Conservation (phyloP, 2,329 filamentous ascomycete species). For the Aspergillus melleus region DNA sequence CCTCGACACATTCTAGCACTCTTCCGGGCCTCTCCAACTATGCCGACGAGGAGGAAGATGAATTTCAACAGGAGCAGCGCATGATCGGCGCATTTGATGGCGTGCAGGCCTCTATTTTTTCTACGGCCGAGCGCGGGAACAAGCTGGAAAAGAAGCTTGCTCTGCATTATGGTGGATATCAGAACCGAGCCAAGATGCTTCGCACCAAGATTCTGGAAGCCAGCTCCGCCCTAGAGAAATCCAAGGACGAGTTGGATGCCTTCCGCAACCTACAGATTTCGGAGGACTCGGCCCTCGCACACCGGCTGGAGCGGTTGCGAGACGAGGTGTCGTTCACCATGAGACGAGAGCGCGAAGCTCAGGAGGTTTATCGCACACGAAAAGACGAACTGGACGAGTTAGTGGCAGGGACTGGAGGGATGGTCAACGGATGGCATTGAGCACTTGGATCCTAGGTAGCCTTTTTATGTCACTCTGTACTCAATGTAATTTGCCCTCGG, state of each 20-base stretch:
- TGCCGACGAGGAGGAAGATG: slow-evolving; percentile 70
- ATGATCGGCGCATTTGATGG: slow-evolving; percentile 73
- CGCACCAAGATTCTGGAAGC: slow-evolving; percentile 77
- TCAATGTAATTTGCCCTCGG: slow-evolving; percentile 13
- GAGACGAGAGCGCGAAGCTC: slow-evolving; percentile 81
- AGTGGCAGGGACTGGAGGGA: slow-evolving; percentile 29
- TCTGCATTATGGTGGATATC: slow-evolving; percentile 85
- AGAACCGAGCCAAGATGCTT: slow-evolving; percentile 78
- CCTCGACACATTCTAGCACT: slow-evolving; percentile 47
- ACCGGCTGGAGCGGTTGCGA: slow-evolving; percentile 71
- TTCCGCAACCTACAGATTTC: slow-evolving; percentile 75
- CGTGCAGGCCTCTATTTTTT: slow-evolving; percentile 71
- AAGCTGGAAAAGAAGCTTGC: slow-evolving; percentile 93
- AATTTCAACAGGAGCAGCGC: slow-evolving; percentile 54
- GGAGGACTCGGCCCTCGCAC: slow-evolving; percentile 73
- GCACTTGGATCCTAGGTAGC: not conserved
- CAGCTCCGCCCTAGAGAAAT: slow-evolving; percentile 71
- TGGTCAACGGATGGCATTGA: slow-evolving; percentile 43
- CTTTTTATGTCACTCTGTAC: not conserved
- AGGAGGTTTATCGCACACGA: slow-evolving; percentile 75
- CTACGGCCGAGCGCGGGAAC: slow-evolving; percentile 74
- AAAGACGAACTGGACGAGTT: slow-evolving; percentile 76
- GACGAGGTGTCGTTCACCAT: slow-evolving; percentile 82
- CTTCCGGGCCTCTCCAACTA: slow-evolving; percentile 82
- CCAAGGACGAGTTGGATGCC: slow-evolving; percentile 68